Evolutionary conservation across 768 basidiomycete genomes (phyloP).

Genomic region (Cystobasidium ongulense): DNA sequence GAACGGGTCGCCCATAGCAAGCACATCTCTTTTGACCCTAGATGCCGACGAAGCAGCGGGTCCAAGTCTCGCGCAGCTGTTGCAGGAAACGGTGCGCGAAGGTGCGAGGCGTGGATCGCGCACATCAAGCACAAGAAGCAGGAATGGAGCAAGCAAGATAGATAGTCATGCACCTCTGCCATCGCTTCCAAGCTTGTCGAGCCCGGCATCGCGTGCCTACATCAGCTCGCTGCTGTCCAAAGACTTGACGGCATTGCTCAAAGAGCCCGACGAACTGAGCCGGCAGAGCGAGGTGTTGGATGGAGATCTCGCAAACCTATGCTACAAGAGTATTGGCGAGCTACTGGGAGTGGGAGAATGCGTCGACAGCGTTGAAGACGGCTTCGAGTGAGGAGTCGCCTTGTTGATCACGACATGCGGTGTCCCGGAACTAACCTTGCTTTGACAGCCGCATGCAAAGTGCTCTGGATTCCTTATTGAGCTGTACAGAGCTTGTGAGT

Average conservation of each 20-base stretch:
- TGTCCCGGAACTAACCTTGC: background rate
- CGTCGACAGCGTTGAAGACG: conserved; percentile 29
- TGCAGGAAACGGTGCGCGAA: conserved; percentile 21
- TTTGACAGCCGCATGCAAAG: conserved; percentile 17
- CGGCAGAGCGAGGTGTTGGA: conserved; percentile 32
- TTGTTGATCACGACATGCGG: background rate
- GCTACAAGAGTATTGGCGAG: conserved; percentile 30
- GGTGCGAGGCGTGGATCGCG: background rate
- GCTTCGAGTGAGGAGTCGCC: conserved; percentile 2
- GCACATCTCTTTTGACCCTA: background rate
- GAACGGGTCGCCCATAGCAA: background rate
- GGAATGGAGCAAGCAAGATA: background rate
- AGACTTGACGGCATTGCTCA: conserved; percentile 7
- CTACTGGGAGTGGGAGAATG: conserved; percentile 25
- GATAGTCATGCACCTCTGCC: conserved; percentile 6
- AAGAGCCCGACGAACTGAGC: conserved; percentile 23
- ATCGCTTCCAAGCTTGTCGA: conserved; percentile 2
- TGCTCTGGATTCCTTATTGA: conserved; percentile 9
- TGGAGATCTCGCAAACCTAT: conserved; percentile 39
- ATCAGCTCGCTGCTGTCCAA: conserved; percentile 22
- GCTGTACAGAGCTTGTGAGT: conserved; percentile 17
- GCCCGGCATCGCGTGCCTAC: background rate
- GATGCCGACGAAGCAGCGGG: background rate
- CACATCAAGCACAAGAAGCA: background rate
- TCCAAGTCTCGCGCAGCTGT: conserved; percentile 26